These are phyloP conservation scores for Guyanaporus albipodus DNA, from an alignment of 768 basidiomycete genomes.

Conservation along the genomic window DNA sequence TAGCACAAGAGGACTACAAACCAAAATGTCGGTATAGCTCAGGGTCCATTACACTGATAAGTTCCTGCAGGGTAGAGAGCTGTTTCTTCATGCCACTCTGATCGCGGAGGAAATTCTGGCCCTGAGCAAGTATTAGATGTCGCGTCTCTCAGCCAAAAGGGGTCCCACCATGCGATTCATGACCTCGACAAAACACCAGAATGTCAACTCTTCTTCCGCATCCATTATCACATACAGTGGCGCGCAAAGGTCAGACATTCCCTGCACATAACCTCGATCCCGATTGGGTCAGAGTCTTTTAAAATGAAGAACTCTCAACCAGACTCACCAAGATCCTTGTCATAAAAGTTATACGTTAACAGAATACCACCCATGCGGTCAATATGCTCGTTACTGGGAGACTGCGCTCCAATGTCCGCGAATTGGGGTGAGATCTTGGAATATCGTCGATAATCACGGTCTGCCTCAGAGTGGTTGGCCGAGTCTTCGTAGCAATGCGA, in stretches of 20 bases:
- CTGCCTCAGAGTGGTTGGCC: conserved; percentile 50
- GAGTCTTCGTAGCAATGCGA: conserved; percentile 41
- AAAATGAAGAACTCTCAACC: background rate
- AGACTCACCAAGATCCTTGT: conserved; percentile 77
- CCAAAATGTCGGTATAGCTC: conserved; percentile 90
- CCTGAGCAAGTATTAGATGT: conserved; percentile 43
- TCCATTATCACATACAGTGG: conserved; percentile 91
- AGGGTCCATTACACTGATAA: conserved; percentile 93
- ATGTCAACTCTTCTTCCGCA: conserved; percentile 85
- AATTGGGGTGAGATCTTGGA: conserved; percentile 74
- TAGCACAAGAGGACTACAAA: conserved; percentile 24
- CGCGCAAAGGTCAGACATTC: conserved; percentile 95
- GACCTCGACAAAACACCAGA: conserved; percentile 94
- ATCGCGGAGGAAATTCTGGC: conserved; percentile 92
- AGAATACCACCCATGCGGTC: conserved; percentile 83
- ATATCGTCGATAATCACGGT: conserved; percentile 44
- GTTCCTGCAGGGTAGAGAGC: conserved; percentile 79
- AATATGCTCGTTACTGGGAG: conserved; percentile 88
- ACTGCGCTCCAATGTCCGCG: conserved; percentile 78
- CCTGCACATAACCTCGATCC: conserved; percentile 88
- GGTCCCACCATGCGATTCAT: conserved; percentile 90
- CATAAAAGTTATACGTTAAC: conserved; percentile 87
- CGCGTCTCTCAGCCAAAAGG: background rate
- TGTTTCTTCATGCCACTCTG: conserved; percentile 99
- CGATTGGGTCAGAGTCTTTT: conserved; percentile 13